phyloP scores from a whole-genome alignment of 2,329 filamentous ascomycete species.

The Aspergillus sergii region DNA sequence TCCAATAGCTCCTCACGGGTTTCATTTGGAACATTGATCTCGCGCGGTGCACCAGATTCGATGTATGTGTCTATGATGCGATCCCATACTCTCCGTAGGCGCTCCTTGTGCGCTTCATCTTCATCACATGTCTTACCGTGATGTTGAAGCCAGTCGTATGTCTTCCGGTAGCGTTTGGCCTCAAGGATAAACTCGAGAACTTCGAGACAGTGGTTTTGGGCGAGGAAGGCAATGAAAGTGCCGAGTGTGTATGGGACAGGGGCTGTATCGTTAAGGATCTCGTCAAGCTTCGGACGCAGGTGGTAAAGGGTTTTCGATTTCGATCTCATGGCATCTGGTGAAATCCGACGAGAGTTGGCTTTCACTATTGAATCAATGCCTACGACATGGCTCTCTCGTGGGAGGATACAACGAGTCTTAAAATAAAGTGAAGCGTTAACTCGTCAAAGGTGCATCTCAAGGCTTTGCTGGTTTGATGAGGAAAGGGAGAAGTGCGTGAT shows the following conservation, averaged over 20 bases:
- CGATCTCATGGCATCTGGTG: background rate
- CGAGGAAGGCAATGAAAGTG: slow-evolving; percentile 89
- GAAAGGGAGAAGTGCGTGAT: background rate
- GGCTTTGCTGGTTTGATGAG: background rate
- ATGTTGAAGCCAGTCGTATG: slow-evolving; percentile 47
- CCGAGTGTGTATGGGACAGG: slow-evolving; percentile 82
- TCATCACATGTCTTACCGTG: background rate
- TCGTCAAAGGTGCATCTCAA: background rate
- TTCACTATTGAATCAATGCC: background rate
- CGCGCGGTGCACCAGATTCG: background rate
- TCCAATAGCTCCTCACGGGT: background rate
- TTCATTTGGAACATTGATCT: background rate
- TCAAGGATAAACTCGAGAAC: slow-evolving; percentile 93
- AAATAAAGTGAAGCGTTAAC: background rate
- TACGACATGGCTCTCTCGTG: background rate
- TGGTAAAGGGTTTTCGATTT: slow-evolving; percentile 2
- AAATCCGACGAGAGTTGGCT: background rate
- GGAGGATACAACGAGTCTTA: background rate
- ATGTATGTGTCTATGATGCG: background rate
- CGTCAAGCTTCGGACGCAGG: slow-evolving; percentile 69
- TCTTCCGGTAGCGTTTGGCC: slow-evolving; percentile 74
- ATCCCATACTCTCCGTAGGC: background rate
- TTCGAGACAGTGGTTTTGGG: slow-evolving; percentile 90
- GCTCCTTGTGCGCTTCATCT: background rate
- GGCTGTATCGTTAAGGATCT: slow-evolving; percentile 80